A percentile compares a stretch with the other conserved stretches of the same genome.
Evolutionary conservation across 768 basidiomycete species (phyloP).

Genomic region (Leccinum rimulosum): DNA sequence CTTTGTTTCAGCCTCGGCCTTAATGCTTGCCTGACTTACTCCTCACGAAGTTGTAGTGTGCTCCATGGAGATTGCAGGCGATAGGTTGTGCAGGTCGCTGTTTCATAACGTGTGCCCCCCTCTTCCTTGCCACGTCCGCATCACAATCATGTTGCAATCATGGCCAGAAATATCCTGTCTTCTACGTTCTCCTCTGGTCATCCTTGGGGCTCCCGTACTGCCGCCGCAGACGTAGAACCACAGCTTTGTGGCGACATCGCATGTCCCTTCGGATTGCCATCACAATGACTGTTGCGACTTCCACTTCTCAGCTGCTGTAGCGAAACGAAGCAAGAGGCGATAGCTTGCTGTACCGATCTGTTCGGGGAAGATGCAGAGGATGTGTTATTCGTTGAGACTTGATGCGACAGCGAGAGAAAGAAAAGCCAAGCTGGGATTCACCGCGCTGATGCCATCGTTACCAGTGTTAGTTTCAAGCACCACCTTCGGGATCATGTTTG

Average conservation of each 20-base stretch:
- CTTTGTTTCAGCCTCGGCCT: constrained; percentile 1
- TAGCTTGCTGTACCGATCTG: neutral
- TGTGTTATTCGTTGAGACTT: neutral
- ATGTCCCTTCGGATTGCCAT: neutral
- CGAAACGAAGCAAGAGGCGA: neutral
- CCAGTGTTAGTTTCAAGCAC: neutral
- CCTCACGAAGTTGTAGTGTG: neutral
- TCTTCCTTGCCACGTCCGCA: neutral
- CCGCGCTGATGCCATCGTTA: constrained; percentile 2
- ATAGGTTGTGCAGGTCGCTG: neutral
- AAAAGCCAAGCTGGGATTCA: neutral
- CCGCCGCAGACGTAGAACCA: neutral
- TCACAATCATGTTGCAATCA: neutral
- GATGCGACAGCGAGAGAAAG: neutral
- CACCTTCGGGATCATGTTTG: constrained; percentile 1
- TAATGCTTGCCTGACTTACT: neutral
- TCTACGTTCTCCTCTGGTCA: neutral
- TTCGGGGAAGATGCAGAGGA: neutral
- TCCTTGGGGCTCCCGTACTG: neutral
- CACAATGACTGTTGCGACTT: neutral
- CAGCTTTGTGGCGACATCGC: neutral
- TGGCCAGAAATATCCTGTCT: neutral
- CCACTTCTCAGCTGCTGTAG: neutral
- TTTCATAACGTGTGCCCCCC: neutral
- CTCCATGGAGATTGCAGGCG: constrained; percentile 1